phyloP scores from a whole-genome alignment of 2,329 filamentous ascomycete species.

The Pyricularia sp. region DNA sequence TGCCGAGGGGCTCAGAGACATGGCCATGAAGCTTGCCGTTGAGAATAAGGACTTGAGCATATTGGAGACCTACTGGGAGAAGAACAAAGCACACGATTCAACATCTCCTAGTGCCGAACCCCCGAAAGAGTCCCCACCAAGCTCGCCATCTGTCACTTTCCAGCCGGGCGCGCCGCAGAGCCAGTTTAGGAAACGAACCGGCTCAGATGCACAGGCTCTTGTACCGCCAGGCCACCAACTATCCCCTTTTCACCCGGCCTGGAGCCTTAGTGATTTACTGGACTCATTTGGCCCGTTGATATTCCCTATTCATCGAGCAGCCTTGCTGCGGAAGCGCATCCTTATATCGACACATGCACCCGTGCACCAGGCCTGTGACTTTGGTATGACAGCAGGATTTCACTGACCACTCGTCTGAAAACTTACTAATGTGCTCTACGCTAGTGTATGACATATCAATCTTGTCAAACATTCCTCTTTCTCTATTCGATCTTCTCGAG shows the following conservation, averaged over 20 bases:
- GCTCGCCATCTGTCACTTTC: slow-evolving; percentile 40
- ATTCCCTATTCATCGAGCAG: slow-evolving; percentile 83
- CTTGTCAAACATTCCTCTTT: slow-evolving; percentile 75
- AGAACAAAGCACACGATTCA: slow-evolving; percentile 30
- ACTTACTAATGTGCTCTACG: slow-evolving; percentile 5
- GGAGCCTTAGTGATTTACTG: slow-evolving; percentile 68
- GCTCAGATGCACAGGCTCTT: slow-evolving; percentile 51
- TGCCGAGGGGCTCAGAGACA: slow-evolving; percentile 62
- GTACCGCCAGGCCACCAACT: slow-evolving; percentile 55
- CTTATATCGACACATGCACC: slow-evolving; percentile 80
- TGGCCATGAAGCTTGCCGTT: slow-evolving; percentile 61
- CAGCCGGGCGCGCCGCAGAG: slow-evolving; percentile 27
- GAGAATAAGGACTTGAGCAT: slow-evolving; percentile 52
- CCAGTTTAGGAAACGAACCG: slow-evolving; percentile 48
- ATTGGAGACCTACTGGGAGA: slow-evolving; percentile 75
- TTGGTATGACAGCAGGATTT: slow-evolving; percentile 46
- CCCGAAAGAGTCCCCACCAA: slow-evolving; percentile 37
- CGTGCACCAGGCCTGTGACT: slow-evolving; percentile 78
- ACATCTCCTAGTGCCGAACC: slow-evolving; percentile 24
- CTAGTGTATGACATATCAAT: slow-evolving; percentile 91
- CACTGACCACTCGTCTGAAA: slow-evolving; percentile 11
- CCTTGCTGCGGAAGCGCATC: slow-evolving; percentile 78
- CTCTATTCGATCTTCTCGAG: slow-evolving; percentile 61
- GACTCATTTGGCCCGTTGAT: slow-evolving; percentile 83
- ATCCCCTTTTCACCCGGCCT: slow-evolving; percentile 74